Percentiles rank a stretch among this genome's conserved stretches.
These are phyloP conservation scores for Globisporangium nodosum DNA, from an alignment of 352 stramenopile genomes.

Conservation along the genomic window DNA sequence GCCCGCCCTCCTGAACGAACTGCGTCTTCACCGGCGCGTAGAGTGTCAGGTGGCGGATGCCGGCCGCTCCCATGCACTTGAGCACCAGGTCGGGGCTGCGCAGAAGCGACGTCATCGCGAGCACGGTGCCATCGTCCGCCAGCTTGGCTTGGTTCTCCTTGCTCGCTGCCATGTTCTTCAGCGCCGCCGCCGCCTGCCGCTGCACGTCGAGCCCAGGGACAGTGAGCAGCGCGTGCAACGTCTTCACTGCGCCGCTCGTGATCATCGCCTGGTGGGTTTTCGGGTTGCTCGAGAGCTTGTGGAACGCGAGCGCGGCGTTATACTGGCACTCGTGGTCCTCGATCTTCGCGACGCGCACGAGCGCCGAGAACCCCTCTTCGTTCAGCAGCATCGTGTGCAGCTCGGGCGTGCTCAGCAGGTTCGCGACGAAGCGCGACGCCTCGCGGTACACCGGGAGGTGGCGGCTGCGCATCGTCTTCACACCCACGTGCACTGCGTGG, in stretches of 20 bases:
- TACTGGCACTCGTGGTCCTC: slow-evolving; percentile 91
- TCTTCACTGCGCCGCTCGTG: slow-evolving; percentile 45
- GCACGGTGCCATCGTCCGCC: slow-evolving; percentile 80
- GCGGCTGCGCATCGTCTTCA: slow-evolving; percentile 85
- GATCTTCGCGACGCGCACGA: slow-evolving; percentile 85
- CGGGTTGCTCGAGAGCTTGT: slow-evolving; percentile 84
- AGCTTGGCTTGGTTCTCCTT: slow-evolving; percentile 89
- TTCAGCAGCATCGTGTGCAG: slow-evolving; percentile 79
- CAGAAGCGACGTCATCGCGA: slow-evolving; percentile 79
- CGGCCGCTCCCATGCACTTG: slow-evolving; percentile 84
- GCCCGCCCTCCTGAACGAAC: slow-evolving; percentile 63
- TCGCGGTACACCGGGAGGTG: slow-evolving; percentile 91
- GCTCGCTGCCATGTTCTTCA: slow-evolving; percentile 90
- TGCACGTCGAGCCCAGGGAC: slow-evolving; percentile 68
- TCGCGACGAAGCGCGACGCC: slow-evolving; percentile 85
- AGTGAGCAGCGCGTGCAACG: slow-evolving; percentile 73
- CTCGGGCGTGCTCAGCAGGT: slow-evolving; percentile 81
- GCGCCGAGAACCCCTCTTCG: slow-evolving; percentile 78
- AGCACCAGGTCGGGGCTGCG: slow-evolving; percentile 73
- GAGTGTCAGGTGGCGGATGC: slow-evolving; percentile 86
- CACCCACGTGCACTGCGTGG: slow-evolving; percentile 83
- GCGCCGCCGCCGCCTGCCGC: slow-evolving; percentile 85
- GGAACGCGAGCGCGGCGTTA: slow-evolving; percentile 82
- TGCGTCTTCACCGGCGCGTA: slow-evolving; percentile 59
- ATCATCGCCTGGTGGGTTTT: slow-evolving; percentile 67